Base-by-base conservation (phyloP, 2,329 filamentous ascomycete species). In the Cladosporium colombiae region DNA sequence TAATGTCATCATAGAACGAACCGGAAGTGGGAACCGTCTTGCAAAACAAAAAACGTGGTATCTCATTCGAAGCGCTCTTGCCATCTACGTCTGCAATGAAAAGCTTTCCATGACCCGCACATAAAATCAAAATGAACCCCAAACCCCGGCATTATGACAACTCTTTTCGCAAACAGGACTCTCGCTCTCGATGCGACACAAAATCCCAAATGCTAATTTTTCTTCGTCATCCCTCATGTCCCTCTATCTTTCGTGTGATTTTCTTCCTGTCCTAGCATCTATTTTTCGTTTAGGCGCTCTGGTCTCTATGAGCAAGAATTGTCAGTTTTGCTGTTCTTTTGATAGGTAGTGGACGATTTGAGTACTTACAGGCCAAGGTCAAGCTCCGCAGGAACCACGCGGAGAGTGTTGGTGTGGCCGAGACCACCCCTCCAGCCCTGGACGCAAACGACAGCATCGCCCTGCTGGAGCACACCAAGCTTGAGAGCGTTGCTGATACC, bases 381-480 rank as follows among this genome's bases (percentile, higher is more conserved):
- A 68, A 82, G 80, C 70, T 78, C 75, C 37, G 82, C 82, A 23
- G 81, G 81, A 44, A 84, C 82, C 57, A 84, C 82, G 71, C 82
- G 82, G 63, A 84, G 76, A 37, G 92, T 95, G 85, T 95, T 96
- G 78, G 92, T 96, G 84, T 95, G 91, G 74, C 92, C 91, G 89
- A 93, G 92, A 73, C 92, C 92, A 75, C 92, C 92, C 83, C 92
- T 90, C 91, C 91, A 96, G 81, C 91, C 91, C 81, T 96, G 92
- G 46, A 96, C 91, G 72, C 93, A 92, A 68, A 95, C 87, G 65
- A 95, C 88, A 35, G 88, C 86, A 76, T 93, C 91, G 70, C 89
- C 90, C 76, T 87, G 82, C 76, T 82, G 85, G 69, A 96, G 83
- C 58, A 93, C 86, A 73, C 88, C 88, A 69, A 99, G 90, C 81